Base-by-base conservation (phyloP, 129 eudicot species). In the carrot (Daucus carota) region DNA sequence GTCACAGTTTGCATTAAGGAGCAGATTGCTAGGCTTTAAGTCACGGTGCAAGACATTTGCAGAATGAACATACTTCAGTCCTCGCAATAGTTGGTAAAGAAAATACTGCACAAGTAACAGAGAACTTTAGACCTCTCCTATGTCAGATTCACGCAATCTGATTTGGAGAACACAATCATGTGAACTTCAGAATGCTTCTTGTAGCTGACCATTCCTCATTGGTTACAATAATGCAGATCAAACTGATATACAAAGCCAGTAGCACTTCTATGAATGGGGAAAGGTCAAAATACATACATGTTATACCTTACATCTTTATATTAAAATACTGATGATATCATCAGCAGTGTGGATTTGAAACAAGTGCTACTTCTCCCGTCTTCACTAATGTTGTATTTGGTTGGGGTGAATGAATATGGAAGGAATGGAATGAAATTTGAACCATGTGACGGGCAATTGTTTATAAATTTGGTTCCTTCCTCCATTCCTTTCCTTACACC, bases 1-100 rank as follows among this genome's bases (percentile, higher is more conserved):
- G 77, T 88, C 92, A 73, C 92, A 88, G 41, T 85, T 88, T 40
- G 92, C 83, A 83, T 88, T 88, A 66, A 88, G 87, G 24, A 88
- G 87, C 78, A 88, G 77, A 76, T 88, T 88, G 85, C 92, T 88
- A 63, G 92, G 92, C 72, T 88, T 88, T 41, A 88, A 80, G 72
- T 88, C 92, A 72, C 92, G 92, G 69, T 88, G 92, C 84, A 88
- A 71, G 68, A 88, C 92, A 63, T 84, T 78, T 72, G 92, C 92
- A 33, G 92, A 88, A 68, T 88, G 92, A 66, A 88, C 85, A 44
- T 88, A 88, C 72, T 88, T 88, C 48, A 88, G 86, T 77, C 92
- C 92, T 47, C 92, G 81, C 74, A 88, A 50, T 44, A 88, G 74
- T 79, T 88, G 92, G 70, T 88, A 88, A 16, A 88, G 89, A 59